Evolutionary conservation across 2,329 filamentous ascomycete species (phyloP), one percentile per base, ranked within the genome.

Genomic region (Curvularia hawaiiensis): DNA sequence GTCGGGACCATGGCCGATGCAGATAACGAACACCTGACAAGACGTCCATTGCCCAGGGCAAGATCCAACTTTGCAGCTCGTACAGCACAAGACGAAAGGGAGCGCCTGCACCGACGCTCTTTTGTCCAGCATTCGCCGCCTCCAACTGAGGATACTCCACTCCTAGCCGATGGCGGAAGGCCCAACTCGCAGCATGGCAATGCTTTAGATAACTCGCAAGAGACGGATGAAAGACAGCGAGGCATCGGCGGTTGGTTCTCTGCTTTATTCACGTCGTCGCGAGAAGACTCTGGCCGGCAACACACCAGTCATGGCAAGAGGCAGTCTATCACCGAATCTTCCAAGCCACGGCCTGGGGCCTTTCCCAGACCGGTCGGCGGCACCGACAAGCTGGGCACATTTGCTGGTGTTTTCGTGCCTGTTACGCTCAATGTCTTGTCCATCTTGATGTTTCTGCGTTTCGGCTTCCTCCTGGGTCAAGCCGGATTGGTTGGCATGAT

Each of bases 401-500:
- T 92, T 64, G 73, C 77, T 39, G 76, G 77, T 16, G 77, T 96
- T 47, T 96, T 92, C 74, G 90, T 96, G 16, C 92, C 92, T 1
- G 92, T 92, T n/a, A 93, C 89, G 60, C 81, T 96, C 64, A 96
- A 95, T 75, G 92, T 96, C 41, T 79, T 96, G 64, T 94, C 90
- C 67, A 96, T 96, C 76, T 84, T 96, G 60, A 96, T 96, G 91
- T 96, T 96, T 78, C 81, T 96, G 67, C 86, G 92, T 22, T 96
- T 96, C 74, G 91, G 92, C 22, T 88, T 92, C 67, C 90, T 96
- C 56, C 81, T 96, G 22, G 92, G 91, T 9, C 89, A 94, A 71
- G 84, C 89, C 61, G 92, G 92, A 22, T 80, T 96, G 44, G 63
- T 94, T 43, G 92, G 91, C 49, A 95, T 92, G 75, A 80, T 96